Evolutionary conservation across 306 rosid genomes (phyloP), one percentile per base, ranked within the genome.

Genomic region (Ormosia semicastrata): DNA sequence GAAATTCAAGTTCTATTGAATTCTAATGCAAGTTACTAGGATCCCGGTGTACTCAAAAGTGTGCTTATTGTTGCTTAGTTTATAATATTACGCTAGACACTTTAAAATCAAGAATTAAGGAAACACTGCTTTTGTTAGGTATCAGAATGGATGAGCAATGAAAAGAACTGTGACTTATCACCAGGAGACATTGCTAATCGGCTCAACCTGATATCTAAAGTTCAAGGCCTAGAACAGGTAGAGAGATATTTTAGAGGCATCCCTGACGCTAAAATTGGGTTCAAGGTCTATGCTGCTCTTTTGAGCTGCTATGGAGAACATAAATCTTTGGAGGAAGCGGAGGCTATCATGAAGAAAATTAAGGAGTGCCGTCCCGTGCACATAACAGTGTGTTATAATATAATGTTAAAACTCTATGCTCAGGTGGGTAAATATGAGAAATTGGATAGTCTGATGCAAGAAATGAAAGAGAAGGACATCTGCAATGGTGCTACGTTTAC

Each of bases 121-220:
- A 41, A 18, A 68, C n/a, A 40, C 46, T 84, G 0, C 13, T 52
- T 87, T 73, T 82, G 29, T 64, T 81, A 89, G 97, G 68, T 93
- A 39, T 87, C 81, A 3, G 89, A 89, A 81, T 92, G 94, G 97
- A 71, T 88, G 85, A 73, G 79, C 57, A n/a, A 77, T 54, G 75
- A 78, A 77, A 66, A 32, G 81, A 81, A 70, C 60, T 62, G 43
- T 59, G 77, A 49, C 46, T 83, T 67, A 32, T 33, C 78, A 2
- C 46, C 84, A 2, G 89, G 87, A 60, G 88, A 79, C 68, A 49
- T 80, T 60, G 97, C 94, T 33, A 58, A 81, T 30, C 87, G 34
- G 37, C 62, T 92, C 43, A 77, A 85, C 85, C 85, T 93, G 85
- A 86, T 93, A 66, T 91, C 92, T 10, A 89, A 84, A 85, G 92